Conservation (phyloP, 176 grass and related monocot genomes). For the Phragmites australis region DNA sequence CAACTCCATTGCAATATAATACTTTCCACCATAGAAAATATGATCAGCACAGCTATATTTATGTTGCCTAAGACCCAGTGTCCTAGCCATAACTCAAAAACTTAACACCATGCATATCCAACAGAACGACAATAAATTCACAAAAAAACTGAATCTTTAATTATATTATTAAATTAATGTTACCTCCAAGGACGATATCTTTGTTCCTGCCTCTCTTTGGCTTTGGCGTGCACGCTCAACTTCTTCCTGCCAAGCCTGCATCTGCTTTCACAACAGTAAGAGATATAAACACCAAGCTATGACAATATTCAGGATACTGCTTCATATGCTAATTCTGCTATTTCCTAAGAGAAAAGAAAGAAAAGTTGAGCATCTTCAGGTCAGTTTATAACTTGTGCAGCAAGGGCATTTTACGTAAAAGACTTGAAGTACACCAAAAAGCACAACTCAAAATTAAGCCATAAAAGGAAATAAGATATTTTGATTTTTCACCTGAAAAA, state of each 20-base stretch:
- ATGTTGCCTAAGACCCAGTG: neutral
- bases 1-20: conserved; percentile 1
- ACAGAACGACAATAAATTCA: neutral
- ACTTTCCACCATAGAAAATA: conserved; percentile 11
- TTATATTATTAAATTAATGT: conserved; percentile 34
- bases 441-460: conserved; percentile 5
- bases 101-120: conserved; percentile 7
- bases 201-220: conserved; percentile 94
- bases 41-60: conserved; percentile 1
- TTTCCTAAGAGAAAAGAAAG: conserved; percentile 15
- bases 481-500: conserved; percentile 71
- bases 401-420: conserved; percentile 13
- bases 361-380: neutral
- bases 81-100: neutral
- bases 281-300: conserved; percentile 18
- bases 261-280: conserved; percentile 54
- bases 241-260: conserved; percentile 97
- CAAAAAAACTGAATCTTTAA: conserved; percentile 14
- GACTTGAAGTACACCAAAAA: neutral
- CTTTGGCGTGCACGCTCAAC: conserved; percentile 87
- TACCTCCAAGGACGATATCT: conserved; percentile 85
- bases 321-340: neutral
- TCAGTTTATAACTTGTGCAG: neutral
- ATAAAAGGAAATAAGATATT: conserved; percentile 15
- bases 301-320: neutral